Conservation (phyloP, 257 asterid genomes). For the Haberlea rhodopensis region DNA sequence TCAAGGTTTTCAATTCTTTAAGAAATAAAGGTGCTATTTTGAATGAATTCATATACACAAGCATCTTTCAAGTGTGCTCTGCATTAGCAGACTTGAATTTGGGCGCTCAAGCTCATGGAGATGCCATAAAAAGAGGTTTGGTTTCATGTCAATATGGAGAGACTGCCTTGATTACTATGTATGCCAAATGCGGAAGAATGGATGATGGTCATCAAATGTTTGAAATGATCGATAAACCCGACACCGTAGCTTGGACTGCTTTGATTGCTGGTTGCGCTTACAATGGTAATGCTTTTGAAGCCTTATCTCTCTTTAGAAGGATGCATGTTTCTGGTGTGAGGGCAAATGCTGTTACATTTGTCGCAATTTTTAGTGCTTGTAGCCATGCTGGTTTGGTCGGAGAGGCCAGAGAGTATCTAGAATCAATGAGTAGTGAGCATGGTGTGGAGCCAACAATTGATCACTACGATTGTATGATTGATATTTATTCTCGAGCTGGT, state of each 20-base stretch:
- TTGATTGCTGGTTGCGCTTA: slow-evolving; percentile 48
- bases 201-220: slow-evolving; percentile 42
- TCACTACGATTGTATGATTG: slow-evolving; percentile 55
- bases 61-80: slow-evolving; percentile 52
- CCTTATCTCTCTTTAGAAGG: slow-evolving; percentile 36
- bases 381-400: slow-evolving; percentile 55
- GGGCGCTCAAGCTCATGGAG: slow-evolving; percentile 60
- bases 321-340: slow-evolving; percentile 41
- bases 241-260: slow-evolving; percentile 57
- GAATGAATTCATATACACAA: slow-evolving; percentile 54
- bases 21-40: slow-evolving; percentile 37
- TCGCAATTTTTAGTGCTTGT: slow-evolving; percentile 51
- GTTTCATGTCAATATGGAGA: slow-evolving; percentile 48
- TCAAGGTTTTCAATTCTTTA: slow-evolving; percentile 37
- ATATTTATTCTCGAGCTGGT: slow-evolving; percentile 52
- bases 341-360: slow-evolving; percentile 42
- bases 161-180: slow-evolving; percentile 56
- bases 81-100: slow-evolving; percentile 38
- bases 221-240: slow-evolving; percentile 36
- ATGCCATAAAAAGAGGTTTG: slow-evolving; percentile 49
- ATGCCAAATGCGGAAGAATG: slow-evolving; percentile 51
- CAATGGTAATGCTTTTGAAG: slow-evolving; percentile 49
- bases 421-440: slow-evolving; percentile 38
- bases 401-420: slow-evolving; percentile 37
- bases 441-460: slow-evolving; percentile 40